These are phyloP conservation scores for Stephania yunnanensis DNA, from an alignment of 164 flowering plant species.

Conservation along the genomic window DNA sequence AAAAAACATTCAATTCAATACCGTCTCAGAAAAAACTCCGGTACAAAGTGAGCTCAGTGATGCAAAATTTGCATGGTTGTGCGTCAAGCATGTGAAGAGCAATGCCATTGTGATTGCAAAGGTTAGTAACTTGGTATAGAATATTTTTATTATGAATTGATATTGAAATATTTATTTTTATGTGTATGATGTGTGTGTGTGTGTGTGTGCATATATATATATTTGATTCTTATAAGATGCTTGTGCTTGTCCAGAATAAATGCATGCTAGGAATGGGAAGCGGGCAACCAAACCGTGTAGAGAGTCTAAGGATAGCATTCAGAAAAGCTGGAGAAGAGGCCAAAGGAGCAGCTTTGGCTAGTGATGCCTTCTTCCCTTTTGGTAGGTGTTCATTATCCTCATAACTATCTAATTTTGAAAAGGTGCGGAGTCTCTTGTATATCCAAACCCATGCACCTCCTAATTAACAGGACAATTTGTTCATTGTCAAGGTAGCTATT, in stretches of 20 bases:
- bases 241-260: conserved; percentile 50
- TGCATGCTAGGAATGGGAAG: conserved; percentile 99
- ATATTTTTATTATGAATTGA: not conserved
- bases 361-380: conserved; percentile 99
- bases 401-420: not conserved
- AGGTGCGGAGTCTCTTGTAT: not conserved
- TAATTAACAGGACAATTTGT: not conserved
- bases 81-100: conserved; percentile 98
- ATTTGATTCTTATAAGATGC: conserved; percentile 3
- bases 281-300: conserved; percentile 93
- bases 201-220: no score
- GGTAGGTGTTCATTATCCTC: conserved; percentile 39
- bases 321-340: conserved; percentile 90
- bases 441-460: not conserved
- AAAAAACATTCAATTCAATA: conserved; percentile 56
- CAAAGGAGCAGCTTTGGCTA: conserved; percentile 93
- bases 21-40: conserved; percentile 55
- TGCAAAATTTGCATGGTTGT: conserved; percentile 96
- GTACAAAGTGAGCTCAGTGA: conserved; percentile 57
- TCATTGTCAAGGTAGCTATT: no score
- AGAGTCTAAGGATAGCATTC: conserved; percentile 89
- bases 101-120: conserved; percentile 97
- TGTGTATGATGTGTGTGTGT: not conserved
- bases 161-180: not conserved
- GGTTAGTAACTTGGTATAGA: conserved; percentile 30